phyloP scores from a whole-genome alignment of 495 filamentous ascomycete genomes.

The Penicillium bovifimosum region DNA sequence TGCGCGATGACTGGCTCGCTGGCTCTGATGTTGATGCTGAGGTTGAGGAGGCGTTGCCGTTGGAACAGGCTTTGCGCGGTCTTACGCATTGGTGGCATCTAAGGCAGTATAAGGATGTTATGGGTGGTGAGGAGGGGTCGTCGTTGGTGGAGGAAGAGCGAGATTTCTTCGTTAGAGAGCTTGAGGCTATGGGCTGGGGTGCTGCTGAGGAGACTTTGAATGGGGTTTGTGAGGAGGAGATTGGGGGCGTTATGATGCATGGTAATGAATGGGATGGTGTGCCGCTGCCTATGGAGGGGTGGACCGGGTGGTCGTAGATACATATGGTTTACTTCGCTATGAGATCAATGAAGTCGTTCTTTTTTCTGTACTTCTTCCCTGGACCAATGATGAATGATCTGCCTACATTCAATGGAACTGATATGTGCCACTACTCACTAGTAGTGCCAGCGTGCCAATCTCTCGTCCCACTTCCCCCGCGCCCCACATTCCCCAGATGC shows the following conservation, averaged over 20 bases:
- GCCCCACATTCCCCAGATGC: too few species aligned
- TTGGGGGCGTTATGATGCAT: conserved; percentile 24
- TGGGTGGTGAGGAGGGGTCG: conserved; percentile 60
- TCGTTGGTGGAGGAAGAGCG: conserved; percentile 67
- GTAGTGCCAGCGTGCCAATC: too few species aligned
- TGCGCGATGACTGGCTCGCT: conserved; percentile 92
- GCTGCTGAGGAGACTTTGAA: conserved; percentile 32
- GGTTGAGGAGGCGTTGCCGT: conserved; percentile 83
- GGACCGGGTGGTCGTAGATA: conserved; percentile 31
- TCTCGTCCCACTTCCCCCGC: too few species aligned
- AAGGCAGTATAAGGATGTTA: conserved; percentile 69
- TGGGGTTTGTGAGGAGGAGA: conserved; percentile 34
- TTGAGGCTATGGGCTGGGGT: conserved; percentile 74
- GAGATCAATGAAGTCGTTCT: conserved; percentile 3
- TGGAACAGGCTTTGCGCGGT: conserved; percentile 81
- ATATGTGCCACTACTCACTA: too few species aligned
- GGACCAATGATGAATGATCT: too few species aligned
- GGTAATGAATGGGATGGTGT: conserved; percentile 47
- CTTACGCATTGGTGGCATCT: conserved; percentile 93
- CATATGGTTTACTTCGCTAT: not conserved
- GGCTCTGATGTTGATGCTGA: conserved; percentile 87
- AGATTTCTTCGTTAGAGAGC: conserved; percentile 84
- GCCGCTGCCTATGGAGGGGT: conserved; percentile 42
- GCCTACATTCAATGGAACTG: too few species aligned
- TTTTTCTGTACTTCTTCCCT: not conserved